Percentiles rank a stretch among this genome's conserved stretches.
These are phyloP conservation scores for Eucalyptus pauciflora DNA, from an alignment of 345 rosid species.

Conservation along the genomic window DNA sequence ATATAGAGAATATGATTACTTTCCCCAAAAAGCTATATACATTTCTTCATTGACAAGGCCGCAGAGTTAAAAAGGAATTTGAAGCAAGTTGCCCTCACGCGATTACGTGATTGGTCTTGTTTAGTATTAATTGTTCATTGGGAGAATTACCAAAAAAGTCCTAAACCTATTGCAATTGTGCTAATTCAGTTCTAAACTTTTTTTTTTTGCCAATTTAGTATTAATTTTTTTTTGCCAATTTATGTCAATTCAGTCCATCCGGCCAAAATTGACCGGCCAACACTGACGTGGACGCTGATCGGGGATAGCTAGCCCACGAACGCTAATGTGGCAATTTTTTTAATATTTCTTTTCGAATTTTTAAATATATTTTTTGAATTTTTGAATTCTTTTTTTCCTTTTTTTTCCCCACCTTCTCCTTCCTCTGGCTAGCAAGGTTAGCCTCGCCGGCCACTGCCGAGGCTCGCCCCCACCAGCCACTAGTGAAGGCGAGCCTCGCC, in stretches of 20 bases:
- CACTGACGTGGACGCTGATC: fast-evolving
- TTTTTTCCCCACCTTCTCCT: too few species aligned
- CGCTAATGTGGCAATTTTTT: fast-evolving
- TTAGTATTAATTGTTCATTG: too few species aligned
- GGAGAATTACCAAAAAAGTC: too few species aligned
- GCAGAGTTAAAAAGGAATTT: fast-evolving
- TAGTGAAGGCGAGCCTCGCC: too few species aligned
- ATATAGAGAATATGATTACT: neutral
- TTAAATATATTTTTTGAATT: fast-evolving
- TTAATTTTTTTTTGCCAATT: too few species aligned
- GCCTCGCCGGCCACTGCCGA: too few species aligned
- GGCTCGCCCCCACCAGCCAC: too few species aligned
- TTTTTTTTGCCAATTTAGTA: too few species aligned
- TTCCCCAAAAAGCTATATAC: neutral
- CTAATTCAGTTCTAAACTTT: fast-evolving
- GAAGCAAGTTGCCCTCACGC: neutral
- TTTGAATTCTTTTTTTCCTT: too few species aligned
- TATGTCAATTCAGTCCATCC: fast-evolving
- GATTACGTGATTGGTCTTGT: neutral
- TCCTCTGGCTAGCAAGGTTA: fast-evolving
- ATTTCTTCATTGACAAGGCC: neutral
- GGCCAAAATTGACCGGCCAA: fast-evolving
- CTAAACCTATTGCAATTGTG: fast-evolving
- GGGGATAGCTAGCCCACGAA: fast-evolving
- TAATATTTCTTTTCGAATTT: too few species aligned